Conservation (phyloP, 495 filamentous ascomycete species). For the Jackrogersella minutella region DNA sequence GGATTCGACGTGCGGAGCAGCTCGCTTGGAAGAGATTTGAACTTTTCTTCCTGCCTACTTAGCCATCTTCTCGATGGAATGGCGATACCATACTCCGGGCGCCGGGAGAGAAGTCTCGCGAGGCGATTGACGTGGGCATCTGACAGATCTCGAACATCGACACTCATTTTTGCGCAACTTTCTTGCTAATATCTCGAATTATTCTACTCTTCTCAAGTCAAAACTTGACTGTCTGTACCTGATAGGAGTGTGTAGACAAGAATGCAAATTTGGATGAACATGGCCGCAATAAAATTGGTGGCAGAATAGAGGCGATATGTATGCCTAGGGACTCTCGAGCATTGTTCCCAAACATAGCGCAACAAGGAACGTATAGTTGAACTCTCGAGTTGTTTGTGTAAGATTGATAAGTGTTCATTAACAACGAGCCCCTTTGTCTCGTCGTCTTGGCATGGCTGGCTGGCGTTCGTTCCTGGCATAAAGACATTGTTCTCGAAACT, state of each 20-base stretch:
- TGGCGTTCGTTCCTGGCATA: slow-evolving; percentile 2
- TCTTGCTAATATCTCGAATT: slow-evolving; percentile 8
- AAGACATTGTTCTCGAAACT: slow-evolving; percentile 35
- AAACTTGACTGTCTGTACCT: not conserved
- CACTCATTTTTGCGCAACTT: slow-evolving; percentile 23
- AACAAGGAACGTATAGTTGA: slow-evolving; percentile 9
- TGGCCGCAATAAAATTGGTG: not conserved
- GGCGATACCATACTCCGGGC: slow-evolving; percentile 42
- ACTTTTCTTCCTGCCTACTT: slow-evolving; percentile 33
- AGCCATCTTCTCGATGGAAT: slow-evolving; percentile 44
- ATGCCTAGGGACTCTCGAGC: not conserved
- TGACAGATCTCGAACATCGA: slow-evolving; percentile 32
- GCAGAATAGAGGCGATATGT: slow-evolving; percentile 14
- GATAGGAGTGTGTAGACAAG: not conserved
- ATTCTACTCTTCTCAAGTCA: not conserved
- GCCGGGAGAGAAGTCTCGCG: slow-evolving; percentile 40
- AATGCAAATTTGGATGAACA: not conserved
- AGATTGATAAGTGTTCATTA: not conserved
- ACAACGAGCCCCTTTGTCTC: slow-evolving; percentile 20
- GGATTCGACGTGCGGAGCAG: slow-evolving; percentile 24
- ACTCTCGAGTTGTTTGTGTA: slow-evolving; percentile 1
- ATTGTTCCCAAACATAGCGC: slow-evolving; percentile 17
- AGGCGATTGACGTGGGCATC: slow-evolving; percentile 25
- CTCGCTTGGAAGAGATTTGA: slow-evolving; percentile 36
- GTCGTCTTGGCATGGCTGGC: not conserved